Evolutionary conservation across 352 stramenopile genomes (phyloP).

Genomic region (Phytophthora agathidicida): DNA sequence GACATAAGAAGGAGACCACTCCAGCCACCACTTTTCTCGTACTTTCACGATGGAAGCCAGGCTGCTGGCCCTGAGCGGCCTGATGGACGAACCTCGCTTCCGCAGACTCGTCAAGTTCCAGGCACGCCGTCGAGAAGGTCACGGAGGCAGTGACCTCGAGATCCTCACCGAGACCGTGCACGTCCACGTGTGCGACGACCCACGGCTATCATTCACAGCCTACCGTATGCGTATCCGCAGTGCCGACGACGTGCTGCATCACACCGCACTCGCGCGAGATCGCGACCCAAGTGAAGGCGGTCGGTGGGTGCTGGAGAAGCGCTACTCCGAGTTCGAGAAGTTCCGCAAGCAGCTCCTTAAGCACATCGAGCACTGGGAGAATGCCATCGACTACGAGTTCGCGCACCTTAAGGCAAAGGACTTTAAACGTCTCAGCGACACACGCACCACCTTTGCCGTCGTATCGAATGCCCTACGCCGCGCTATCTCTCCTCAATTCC

Average conservation of each 20-base stretch:
- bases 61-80: slow-evolving; percentile 27
- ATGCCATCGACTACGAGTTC: slow-evolving; percentile 21
- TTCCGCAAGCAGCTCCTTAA: slow-evolving; percentile 49
- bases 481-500: slow-evolving; percentile 47
- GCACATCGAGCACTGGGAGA: slow-evolving; percentile 49
- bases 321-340: slow-evolving; percentile 62
- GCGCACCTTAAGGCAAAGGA: slow-evolving; percentile 8
- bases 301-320: slow-evolving; percentile 59
- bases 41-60: slow-evolving; percentile 28
- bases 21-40: neutral
- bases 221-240: slow-evolving; percentile 63
- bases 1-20: neutral
- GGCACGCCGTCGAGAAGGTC: slow-evolving; percentile 46
- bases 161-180: slow-evolving; percentile 39
- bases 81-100: slow-evolving; percentile 45
- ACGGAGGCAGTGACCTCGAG: slow-evolving; percentile 47
- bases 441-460: slow-evolving; percentile 41
- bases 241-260: slow-evolving; percentile 32
- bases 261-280: slow-evolving; percentile 23
- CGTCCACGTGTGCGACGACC: slow-evolving; percentile 31
- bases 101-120: slow-evolving; percentile 67
- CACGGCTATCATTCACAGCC: slow-evolving; percentile 46
- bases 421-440: slow-evolving; percentile 9
- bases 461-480: slow-evolving; percentile 55
- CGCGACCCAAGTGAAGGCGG: slow-evolving; percentile 12